phyloP scores from a whole-genome alignment of 495 filamentous ascomycete species.

The Darksidea phi region DNA sequence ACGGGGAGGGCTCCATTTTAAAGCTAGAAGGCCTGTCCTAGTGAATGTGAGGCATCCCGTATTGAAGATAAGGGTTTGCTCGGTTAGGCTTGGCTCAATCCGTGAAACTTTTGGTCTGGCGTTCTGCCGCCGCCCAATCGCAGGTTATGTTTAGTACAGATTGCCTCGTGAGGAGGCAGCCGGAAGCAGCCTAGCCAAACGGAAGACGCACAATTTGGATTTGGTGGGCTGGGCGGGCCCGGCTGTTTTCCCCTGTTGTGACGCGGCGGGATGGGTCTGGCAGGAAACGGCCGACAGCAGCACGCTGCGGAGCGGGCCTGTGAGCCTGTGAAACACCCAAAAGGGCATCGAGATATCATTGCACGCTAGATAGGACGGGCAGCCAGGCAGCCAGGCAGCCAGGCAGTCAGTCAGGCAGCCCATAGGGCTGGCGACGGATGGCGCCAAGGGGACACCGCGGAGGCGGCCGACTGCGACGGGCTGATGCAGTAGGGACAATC shows the following conservation, averaged over 20 bases:
- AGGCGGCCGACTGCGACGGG: slow-evolving; percentile 8
- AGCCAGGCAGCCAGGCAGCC: not conserved
- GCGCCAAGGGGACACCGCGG: slow-evolving; percentile 1
- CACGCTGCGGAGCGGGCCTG: too few species aligned
- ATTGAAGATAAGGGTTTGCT: slow-evolving; percentile 28
- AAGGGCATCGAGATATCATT: too few species aligned
- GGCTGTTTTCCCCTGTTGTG: too few species aligned
- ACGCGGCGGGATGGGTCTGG: too few species aligned
- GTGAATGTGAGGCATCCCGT: slow-evolving; percentile 22
- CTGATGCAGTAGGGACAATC: not conserved
- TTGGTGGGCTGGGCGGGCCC: not conserved
- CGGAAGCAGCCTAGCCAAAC: not conserved
- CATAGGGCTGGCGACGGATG: not conserved
- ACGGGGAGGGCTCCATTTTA: slow-evolving; percentile 10
- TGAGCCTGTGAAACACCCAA: too few species aligned
- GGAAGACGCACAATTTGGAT: not conserved
- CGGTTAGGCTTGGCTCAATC: slow-evolving; percentile 12
- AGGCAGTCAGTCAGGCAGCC: not conserved
- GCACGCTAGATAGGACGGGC: not conserved
- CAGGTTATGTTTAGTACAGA: not conserved
- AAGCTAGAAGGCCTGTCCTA: not conserved
- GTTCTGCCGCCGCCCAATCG: slow-evolving; percentile 9
- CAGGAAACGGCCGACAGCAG: too few species aligned
- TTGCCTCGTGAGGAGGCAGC: not conserved
- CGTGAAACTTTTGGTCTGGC: slow-evolving; percentile 4